A percentile compares a stretch with the other conserved stretches of the same genome.
phyloP scores from a whole-genome alignment of 768 basidiomycete species.

The Tubosaeta sp. region DNA sequence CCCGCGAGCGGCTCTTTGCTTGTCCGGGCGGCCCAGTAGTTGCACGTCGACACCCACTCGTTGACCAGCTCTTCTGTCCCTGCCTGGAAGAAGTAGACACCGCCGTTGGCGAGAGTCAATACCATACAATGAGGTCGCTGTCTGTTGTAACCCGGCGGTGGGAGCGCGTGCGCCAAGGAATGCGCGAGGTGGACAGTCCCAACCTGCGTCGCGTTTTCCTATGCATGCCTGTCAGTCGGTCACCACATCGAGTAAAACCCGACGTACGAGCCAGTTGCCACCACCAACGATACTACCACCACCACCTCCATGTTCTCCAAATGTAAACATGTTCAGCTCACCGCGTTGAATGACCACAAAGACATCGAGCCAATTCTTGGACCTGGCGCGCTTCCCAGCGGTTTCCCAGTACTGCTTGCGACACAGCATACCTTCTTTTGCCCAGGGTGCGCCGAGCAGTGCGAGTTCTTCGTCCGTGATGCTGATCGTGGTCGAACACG shows the following conservation, averaged over 20 bases:
- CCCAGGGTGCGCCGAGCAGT: constrained; percentile 95
- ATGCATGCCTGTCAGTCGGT: constrained; percentile 5
- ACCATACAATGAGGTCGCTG: constrained; percentile 95
- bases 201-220: constrained; percentile 85
- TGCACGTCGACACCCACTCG: constrained; percentile 99
- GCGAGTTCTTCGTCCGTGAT: constrained; percentile 96
- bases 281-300: constrained; percentile 75
- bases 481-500: constrained; percentile 70
- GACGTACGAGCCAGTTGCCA: constrained; percentile 95
- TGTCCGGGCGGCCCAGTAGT: constrained; percentile 97
- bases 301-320: constrained; percentile 71
- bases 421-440: constrained; percentile 95
- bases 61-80: constrained; percentile 98
- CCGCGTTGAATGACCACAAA: constrained; percentile 97
- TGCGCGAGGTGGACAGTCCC: constrained; percentile 86
- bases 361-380: constrained; percentile 89
- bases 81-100: constrained; percentile 97
- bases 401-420: constrained; percentile 95
- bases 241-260: background rate
- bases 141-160: constrained; percentile 87
- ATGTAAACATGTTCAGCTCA: constrained; percentile 92
- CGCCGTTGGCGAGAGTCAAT: constrained; percentile 80
- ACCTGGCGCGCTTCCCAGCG: constrained; percentile 75
- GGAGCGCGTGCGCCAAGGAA: constrained; percentile 80
- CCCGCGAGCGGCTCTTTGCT: constrained; percentile 94